Base-by-base conservation (phyloP, 805 yeast genomes). In the Cyberlindnera euphorbiiphila region DNA sequence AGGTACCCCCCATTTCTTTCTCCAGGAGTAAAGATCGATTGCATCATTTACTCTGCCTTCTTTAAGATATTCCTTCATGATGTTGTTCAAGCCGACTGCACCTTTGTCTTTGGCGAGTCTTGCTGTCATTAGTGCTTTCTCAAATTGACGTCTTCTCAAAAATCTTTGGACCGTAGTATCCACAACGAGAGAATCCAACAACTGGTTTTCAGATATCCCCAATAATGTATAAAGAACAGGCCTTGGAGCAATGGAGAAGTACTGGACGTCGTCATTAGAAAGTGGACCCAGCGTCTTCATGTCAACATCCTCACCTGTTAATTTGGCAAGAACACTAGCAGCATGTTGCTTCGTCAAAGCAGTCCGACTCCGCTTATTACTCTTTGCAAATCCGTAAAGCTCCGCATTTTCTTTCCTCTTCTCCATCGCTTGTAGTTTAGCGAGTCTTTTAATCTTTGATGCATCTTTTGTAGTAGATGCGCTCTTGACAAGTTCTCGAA, bases 1-100 rank as follows among this genome's bases (percentile, higher is more conserved):
- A 2, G 71, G 69, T 10, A 78, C 67, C 1, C 72, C 73, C 78
- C 85, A 73, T 53, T 79, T 81, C 47, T 76, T 78, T 34, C 85
- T 63, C 60, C 72, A 69, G 34, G 69, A 67, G 42, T 69, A 68
- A 14, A 74, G 46, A 27, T 72, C 72, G 18, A 80, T 38, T 0
- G 83, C 82, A 7, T 64, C 66, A 30, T 69, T 67, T 16, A 69
- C 67, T 3, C 70, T 66, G 8, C 62, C 49, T 1, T 51, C 50
- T 7, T 56, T 55, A 4, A 80, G 57, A 28, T 69, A 62, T 64
- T 76, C 69, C 42, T 71, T 68, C 51, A 78, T 54, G 0, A 84
- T 65, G n/a, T 71, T 66, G 45, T 85, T 84, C 75, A 77, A 71
- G 1, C 76, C 84, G 22, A 78, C 84, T 0, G 66, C 47, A 8